phyloP scores from a whole-genome alignment of 768 basidiomycete species.

The Boletellus emodensis region DNA sequence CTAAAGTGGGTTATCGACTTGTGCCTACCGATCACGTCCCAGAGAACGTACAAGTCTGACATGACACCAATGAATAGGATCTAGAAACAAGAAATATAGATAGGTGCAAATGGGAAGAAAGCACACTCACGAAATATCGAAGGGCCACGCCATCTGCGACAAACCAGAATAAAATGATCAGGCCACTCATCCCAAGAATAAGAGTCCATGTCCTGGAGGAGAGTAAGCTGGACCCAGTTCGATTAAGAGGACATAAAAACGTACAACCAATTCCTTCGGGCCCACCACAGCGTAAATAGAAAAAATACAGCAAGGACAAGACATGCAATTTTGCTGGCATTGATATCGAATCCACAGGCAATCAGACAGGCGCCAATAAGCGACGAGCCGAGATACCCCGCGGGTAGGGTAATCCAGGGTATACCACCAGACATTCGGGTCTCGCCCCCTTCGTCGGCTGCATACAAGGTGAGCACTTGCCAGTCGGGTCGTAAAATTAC shows the following conservation, averaged over 20 bases:
- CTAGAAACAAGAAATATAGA: constrained; percentile 31
- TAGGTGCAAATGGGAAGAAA: background rate
- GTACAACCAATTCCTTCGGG: constrained; percentile 68
- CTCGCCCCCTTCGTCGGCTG: constrained; percentile 85
- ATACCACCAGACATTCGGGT: constrained; percentile 88
- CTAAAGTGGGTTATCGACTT: background rate
- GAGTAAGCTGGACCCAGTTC: background rate
- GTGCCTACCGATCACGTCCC: constrained; percentile 79
- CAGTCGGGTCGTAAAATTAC: background rate
- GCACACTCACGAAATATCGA: constrained; percentile 61
- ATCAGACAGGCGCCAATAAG: constrained; percentile 86
- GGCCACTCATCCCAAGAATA: constrained; percentile 72
- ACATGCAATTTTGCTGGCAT: constrained; percentile 82
- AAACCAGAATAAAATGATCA: constrained; percentile 84
- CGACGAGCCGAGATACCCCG: constrained; percentile 83
- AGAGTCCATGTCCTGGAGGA: constrained; percentile 66
- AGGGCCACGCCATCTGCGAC: constrained; percentile 70
- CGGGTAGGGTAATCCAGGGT: constrained; percentile 73
- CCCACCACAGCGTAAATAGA: constrained; percentile 87
- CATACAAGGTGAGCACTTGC: constrained; percentile 8
- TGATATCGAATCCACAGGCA: constrained; percentile 83
- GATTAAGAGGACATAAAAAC: constrained; percentile 20
- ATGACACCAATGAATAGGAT: constrained; percentile 82
- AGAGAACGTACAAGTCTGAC: constrained; percentile 83
- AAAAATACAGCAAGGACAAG: constrained; percentile 83